A percentile compares a stretch with the other conserved stretches of the same genome.
phyloP scores from a whole-genome alignment of 345 rosid species.

The Brassica carinata region DNA sequence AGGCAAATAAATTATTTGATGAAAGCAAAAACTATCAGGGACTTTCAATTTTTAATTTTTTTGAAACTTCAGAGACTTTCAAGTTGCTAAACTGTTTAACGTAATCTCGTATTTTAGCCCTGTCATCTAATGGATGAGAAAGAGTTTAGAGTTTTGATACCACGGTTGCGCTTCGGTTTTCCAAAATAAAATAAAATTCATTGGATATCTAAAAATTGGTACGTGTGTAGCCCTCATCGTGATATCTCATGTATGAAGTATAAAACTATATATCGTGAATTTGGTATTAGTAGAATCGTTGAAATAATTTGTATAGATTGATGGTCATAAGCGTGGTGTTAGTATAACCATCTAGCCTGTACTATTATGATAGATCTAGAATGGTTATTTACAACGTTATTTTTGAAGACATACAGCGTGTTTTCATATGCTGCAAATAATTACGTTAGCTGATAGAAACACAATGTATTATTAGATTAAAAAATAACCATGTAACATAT shows the following conservation, averaged over 20 bases:
- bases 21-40: background rate
- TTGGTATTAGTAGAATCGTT: background rate
- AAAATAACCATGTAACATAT: background rate
- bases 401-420: background rate
- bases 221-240: too few relatives aligned
- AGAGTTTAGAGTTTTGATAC: background rate
- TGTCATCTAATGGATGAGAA: background rate
- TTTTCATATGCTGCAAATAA: background rate
- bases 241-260: too few relatives aligned
- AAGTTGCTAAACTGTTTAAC: background rate
- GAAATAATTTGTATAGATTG: background rate
- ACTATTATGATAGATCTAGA: background rate
- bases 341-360: background rate
- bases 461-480: background rate
- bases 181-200: too few relatives aligned
- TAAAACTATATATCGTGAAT: background rate
- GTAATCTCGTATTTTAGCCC: background rate
- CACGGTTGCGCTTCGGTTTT: background rate
- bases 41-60: too few relatives aligned
- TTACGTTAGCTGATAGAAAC: background rate
- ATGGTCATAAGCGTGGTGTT: background rate
- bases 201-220: too few relatives aligned
- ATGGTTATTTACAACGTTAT: background rate
- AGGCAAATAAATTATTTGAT: background rate
- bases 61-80: background rate